phyloP scores from a whole-genome alignment of 768 basidiomycete genomes.

The Mycena floridula region DNA sequence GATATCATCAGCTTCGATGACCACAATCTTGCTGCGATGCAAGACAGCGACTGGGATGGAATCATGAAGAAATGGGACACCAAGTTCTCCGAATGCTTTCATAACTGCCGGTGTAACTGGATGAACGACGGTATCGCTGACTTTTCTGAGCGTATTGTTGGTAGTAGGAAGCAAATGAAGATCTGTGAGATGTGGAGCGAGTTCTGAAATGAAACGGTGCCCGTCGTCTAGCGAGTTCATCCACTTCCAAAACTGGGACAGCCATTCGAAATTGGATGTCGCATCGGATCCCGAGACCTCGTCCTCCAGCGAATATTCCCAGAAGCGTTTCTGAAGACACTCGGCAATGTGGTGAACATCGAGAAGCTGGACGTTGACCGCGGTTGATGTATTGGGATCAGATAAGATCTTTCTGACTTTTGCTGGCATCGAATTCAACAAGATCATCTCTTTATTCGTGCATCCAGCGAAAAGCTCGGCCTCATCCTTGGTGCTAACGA shows the following conservation, averaged over 20 bases:
- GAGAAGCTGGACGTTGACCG: too few species aligned
- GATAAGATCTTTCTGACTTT: too few species aligned
- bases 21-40: background rate
- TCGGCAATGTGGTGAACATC: too few species aligned
- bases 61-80: constrained; percentile 15
- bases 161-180: constrained; percentile 15
- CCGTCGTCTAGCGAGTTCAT: constrained; percentile 4
- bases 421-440: constrained; percentile 4
- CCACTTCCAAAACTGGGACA: constrained; percentile 21
- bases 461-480: constrained; percentile 9
- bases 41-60: constrained; percentile 1
- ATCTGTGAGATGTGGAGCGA: constrained; percentile 1
- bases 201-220: background rate
- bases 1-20: too few species aligned
- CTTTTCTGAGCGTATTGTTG: constrained; percentile 6
- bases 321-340: too few species aligned
- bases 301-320: too few species aligned
- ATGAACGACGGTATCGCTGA: constrained; percentile 8
- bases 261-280: constrained; percentile 16
- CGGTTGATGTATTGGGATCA: too few species aligned
- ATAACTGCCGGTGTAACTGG: constrained; percentile 1
- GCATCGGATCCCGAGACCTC: too few species aligned
- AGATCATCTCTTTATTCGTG: constrained; percentile 8
- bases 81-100: constrained; percentile 7
- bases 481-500: constrained; percentile 8